A percentile compares a stretch with the other conserved stretches of the same genome.
phyloP scores from a whole-genome alignment of 352 stramenopile genomes.

The Phytophthora cryptogea region DNA sequence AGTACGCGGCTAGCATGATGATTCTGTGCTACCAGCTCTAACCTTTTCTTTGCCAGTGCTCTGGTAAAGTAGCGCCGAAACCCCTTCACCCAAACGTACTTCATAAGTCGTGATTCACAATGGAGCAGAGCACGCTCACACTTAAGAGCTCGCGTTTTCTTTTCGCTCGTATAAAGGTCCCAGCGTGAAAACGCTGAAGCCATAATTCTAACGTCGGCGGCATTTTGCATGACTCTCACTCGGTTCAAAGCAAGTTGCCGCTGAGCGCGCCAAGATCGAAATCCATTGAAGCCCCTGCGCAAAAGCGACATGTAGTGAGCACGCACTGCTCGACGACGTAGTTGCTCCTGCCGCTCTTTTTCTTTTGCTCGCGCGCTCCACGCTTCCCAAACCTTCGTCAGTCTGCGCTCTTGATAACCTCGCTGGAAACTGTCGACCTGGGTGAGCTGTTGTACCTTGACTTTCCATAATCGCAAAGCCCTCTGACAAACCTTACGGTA shows the following conservation, averaged over 20 bases:
- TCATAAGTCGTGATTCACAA: constrained; percentile 23
- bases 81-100: constrained; percentile 30
- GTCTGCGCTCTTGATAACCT: constrained; percentile 9
- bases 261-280: constrained; percentile 18
- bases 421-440: constrained; percentile 21
- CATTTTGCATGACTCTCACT: constrained; percentile 25
- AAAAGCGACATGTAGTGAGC: constrained; percentile 32
- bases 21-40: constrained; percentile 2
- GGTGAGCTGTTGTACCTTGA: constrained; percentile 7
- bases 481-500: constrained; percentile 28
- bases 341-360: constrained; percentile 24
- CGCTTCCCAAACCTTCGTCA: constrained; percentile 26
- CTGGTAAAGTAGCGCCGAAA: constrained; percentile 17
- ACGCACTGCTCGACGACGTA: constrained; percentile 34
- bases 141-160: constrained; percentile 25
- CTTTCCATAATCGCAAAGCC: constrained; percentile 29
- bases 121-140: constrained; percentile 13
- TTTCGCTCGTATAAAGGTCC: constrained; percentile 27
- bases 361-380: constrained; percentile 27
- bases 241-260: constrained; percentile 11
- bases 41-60: constrained; percentile 15
- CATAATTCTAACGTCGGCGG: constrained; percentile 13
- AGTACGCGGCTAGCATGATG: constrained; percentile 7
- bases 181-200: constrained; percentile 22
- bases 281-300: constrained; percentile 18